Base-by-base conservation (phyloP, 1,284 basidiomycete species). In the Rhodotorula sp. region DNA sequence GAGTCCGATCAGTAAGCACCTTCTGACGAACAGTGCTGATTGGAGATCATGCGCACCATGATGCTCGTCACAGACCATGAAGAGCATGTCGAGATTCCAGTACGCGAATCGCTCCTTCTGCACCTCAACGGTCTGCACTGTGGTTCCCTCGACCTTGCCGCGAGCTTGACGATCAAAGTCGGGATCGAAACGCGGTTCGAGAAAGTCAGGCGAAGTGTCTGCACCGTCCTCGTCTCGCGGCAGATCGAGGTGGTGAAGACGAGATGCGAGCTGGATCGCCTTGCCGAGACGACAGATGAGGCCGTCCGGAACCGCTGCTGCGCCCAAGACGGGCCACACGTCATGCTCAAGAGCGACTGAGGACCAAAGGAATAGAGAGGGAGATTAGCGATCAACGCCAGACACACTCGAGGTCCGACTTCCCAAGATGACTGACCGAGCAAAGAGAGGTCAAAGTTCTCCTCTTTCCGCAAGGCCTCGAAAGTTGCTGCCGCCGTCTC, bases 11-110 rank as follows among this genome's bases (percentile, higher is more conserved):
- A 28, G 6, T 34, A 8, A 5, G 47, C 15, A 59, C 5, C 23
- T 43, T 43, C 38, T 43, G 38, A 14, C 12, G 4, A 16, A 31
- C 19, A 23, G n/a, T 14, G 12, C 15, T 2, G 19, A 21, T 10
- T 5, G 23, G 7, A 23, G n/a, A 14, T 15, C 55, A 8, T 14
- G 15, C 70, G 28, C 47, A 76, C 83, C 65, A 34, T 55, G 28
- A 1, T 52, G 19, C 75, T 87, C 83, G 0, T 89, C 89, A 77
- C 90, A 93, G 34, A 91, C 85, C 72, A 90, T 80, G 80, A 97
- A 93, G 23, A 98, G 81, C 34, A 95, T 82, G 78, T 97, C 93
- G 72, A 97, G 90, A 76, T 91, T 93, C 93, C 94, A 97, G 81
- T 93, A 97, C 14, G 90, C 89, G 78, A 94, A 93, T 15, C 90